Evolutionary conservation across 2,329 filamentous ascomycete genomes (phyloP).

Genomic region (Amauroascus niger): DNA sequence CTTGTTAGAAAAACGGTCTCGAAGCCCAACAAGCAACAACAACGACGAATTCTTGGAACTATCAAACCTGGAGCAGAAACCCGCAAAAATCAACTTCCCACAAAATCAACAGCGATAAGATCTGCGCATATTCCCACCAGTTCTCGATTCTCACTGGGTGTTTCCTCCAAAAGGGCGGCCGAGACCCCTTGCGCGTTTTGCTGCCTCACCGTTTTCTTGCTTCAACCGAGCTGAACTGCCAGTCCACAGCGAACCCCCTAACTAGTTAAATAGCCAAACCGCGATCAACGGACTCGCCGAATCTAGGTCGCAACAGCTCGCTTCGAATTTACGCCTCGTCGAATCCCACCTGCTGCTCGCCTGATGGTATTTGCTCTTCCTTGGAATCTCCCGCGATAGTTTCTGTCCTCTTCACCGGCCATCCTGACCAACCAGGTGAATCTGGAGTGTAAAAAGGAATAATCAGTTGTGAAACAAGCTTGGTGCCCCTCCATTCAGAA

Average conservation of each 20-base stretch:
- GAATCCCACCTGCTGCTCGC: not conserved
- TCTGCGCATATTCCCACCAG: not conserved
- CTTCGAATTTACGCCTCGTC: not conserved
- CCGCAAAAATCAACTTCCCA: conserved; percentile 1
- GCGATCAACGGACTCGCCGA: conserved; percentile 8
- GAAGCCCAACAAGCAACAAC: conserved; percentile 1
- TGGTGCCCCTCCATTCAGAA: conserved; percentile 8
- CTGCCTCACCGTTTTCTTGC: not conserved
- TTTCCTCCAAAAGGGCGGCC: too few species aligned
- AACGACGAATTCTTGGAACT: too few species aligned
- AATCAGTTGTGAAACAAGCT: conserved; percentile 3
- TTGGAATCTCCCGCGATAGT: not conserved
- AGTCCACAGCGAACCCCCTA: not conserved
- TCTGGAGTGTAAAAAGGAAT: conserved; percentile 5
- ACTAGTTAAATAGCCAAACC: too few species aligned
- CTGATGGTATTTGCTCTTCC: not conserved
- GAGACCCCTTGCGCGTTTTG: not conserved
- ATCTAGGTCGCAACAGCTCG: conserved; percentile 5
- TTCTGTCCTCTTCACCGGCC: not conserved
- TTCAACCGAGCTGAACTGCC: not conserved
- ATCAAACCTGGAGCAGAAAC: too few species aligned
- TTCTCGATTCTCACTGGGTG: too few species aligned
- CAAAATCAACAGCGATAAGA: not conserved
- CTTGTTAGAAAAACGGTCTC: too few species aligned
- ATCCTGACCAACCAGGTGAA: not conserved